Conservation (phyloP, 345 rosid genomes). For the Brassica incana region DNA sequence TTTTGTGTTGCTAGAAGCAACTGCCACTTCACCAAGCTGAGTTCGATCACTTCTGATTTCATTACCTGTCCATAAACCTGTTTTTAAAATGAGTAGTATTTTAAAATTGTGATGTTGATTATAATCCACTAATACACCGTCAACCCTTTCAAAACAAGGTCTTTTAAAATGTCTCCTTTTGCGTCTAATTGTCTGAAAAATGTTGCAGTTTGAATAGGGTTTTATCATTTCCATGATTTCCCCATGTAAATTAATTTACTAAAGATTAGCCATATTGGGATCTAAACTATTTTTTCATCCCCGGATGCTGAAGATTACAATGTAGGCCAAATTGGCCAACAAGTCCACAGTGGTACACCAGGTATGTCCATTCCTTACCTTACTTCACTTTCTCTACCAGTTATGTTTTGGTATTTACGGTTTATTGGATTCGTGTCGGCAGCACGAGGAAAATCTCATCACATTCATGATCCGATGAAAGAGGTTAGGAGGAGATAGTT, state of each 20-base stretch:
- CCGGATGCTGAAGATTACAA: constrained; percentile 50
- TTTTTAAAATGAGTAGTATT: not conserved
- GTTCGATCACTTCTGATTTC: not conserved
- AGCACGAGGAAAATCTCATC: constrained; percentile 35
- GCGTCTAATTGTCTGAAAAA: not conserved
- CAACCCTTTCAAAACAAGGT: not conserved
- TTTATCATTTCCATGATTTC: no score
- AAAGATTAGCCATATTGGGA: no score
- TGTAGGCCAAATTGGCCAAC: constrained; percentile 25
- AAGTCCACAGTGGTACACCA: constrained; percentile 45
- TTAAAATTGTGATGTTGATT: not conserved
- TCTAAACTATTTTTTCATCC: no score
- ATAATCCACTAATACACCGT: not conserved
- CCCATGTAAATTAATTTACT: no score
- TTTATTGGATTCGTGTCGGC: not conserved
- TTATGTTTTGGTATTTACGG: not conserved
- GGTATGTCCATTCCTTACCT: not conserved
- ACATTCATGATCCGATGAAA: constrained; percentile 2
- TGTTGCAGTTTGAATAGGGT: not conserved
- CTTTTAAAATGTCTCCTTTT: not conserved
- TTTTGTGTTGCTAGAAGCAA: not conserved
- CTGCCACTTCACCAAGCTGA: not conserved
- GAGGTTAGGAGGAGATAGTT: constrained; percentile 10
- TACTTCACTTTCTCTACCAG: not conserved
- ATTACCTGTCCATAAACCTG: not conserved